These are phyloP conservation scores for Starmerella geochares DNA, from an alignment of 805 yeast species.

Conservation along the genomic window DNA sequence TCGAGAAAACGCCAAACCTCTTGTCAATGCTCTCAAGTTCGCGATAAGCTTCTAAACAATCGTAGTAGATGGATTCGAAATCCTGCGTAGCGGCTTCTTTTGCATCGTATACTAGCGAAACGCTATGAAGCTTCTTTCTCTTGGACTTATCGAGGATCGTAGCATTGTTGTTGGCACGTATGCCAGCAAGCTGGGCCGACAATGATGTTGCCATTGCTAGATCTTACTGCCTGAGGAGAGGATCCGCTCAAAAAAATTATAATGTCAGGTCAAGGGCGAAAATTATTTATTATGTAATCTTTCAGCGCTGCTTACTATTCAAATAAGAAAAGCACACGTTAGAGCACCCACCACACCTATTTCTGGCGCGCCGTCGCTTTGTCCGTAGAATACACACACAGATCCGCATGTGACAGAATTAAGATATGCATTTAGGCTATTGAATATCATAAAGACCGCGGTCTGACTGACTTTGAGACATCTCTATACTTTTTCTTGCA, in stretches of 20 bases:
- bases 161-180: constrained; percentile 41
- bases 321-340: too few relatives aligned
- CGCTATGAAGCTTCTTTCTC: constrained; percentile 76
- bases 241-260: constrained; percentile 3
- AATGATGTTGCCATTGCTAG: constrained; percentile 37
- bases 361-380: too few relatives aligned
- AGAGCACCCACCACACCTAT: too few relatives aligned
- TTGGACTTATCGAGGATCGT: constrained; percentile 75
- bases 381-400: too few relatives aligned
- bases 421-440: too few relatives aligned
- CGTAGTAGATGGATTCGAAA: constrained; percentile 65
- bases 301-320: background rate
- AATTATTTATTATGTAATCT: background rate
- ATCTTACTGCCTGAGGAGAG: background rate
- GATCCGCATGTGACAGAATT: too few relatives aligned
- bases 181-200: constrained; percentile 69
- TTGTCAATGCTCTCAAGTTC: constrained; percentile 63
- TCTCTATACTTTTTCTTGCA: too few relatives aligned
- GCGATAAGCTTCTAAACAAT: constrained; percentile 63
- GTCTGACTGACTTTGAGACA: too few relatives aligned
- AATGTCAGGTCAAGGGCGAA: constrained; percentile 4
- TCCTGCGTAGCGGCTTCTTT: constrained; percentile 91
- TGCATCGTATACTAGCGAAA: constrained; percentile 77
- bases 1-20: constrained; percentile 60
- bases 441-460: too few relatives aligned